Evolutionary conservation across 345 rosid species (phyloP).

Genomic region (Lagerstroemia speciosa): DNA sequence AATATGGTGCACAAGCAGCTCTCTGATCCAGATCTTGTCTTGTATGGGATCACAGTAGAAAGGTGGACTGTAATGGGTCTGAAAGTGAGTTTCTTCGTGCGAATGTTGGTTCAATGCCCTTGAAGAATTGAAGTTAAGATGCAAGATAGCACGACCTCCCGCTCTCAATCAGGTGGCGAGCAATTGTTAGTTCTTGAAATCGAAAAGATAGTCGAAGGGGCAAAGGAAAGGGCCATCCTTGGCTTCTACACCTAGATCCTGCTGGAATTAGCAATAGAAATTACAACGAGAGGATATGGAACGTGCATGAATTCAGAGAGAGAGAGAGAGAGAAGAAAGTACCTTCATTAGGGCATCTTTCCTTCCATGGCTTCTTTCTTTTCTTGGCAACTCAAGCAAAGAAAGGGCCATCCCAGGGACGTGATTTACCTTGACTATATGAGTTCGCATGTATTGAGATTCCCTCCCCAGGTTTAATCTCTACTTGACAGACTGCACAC

Average conservation of each 20-base stretch:
- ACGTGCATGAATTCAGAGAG: not conserved
- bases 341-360: conserved; percentile 62
- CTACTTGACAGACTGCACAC: conserved; percentile 99
- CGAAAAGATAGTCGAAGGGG: not conserved
- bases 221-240: too few species aligned
- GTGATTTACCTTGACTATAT: conserved; percentile 49
- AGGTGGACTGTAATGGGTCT: not conserved
- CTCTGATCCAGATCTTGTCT: not conserved
- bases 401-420: conserved; percentile 99
- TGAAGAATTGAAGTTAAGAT: conserved; percentile 2
- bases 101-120: not conserved
- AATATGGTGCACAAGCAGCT: not conserved
- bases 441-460: conserved; percentile 79
- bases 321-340: conserved; percentile 4
- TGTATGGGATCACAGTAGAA: not conserved
- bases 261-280: conserved; percentile 4
- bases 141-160: not conserved
- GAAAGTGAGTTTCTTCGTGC: not conserved
- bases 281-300: not conserved
- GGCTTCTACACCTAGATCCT: conserved; percentile 63
- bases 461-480: conserved; percentile 96
- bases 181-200: conserved; percentile 4
- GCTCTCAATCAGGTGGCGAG: not conserved
- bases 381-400: conserved; percentile 91
- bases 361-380: conserved; percentile 99